Base-by-base conservation (phyloP, 805 yeast genomes). In the Metschnikowia reukaufii region DNA sequence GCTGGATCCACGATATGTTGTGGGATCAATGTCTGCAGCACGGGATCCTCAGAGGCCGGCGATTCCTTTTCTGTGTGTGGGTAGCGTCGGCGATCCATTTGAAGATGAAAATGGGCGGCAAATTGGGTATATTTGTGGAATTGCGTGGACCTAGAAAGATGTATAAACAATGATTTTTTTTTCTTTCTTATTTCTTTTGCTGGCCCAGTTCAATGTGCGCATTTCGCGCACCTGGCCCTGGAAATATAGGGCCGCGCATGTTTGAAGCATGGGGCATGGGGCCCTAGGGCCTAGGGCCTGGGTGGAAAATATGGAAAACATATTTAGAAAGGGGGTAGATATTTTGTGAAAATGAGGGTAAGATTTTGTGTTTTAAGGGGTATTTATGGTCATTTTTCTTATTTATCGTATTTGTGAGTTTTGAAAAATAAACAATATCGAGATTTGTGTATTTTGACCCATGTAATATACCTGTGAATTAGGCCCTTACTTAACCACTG, bases 1-100 rank as follows among this genome's bases (percentile, higher is more conserved):
- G 88, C 88, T 5, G 79, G 78, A 52, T 89, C 96, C 20, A 91
- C 61, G 1, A 83, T 70, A 6, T 75, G 67, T 13, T 81, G 74
- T 0, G 96, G 88, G 35, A 92, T 81, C 35, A 86, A 33, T 18
- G 39, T 30, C 47, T 16, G 66, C 42, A 50, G 47, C 16, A 34
- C 20, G 17, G 30, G 40, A 16, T 33, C 43, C 21, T 40, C 39
- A 27, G 36, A 35, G 15, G 13, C 29, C 12, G 31, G 30, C 31
- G 39, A 9, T 33, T 10, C n/a, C 20, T 36, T 40, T 5, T 44
- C 27, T 34, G 34, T 25, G 27, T 21, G 41, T 25, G 27, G 36
- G 25, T 21, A 17, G 23, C 16, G 29, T 38, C 42, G 42, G 19
- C 37, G 20, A 13, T 44, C 32, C 37, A 33, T 25, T 15, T 15